Conservation (phyloP, 805 yeast species). For the Schwanniomyces yamadae region DNA sequence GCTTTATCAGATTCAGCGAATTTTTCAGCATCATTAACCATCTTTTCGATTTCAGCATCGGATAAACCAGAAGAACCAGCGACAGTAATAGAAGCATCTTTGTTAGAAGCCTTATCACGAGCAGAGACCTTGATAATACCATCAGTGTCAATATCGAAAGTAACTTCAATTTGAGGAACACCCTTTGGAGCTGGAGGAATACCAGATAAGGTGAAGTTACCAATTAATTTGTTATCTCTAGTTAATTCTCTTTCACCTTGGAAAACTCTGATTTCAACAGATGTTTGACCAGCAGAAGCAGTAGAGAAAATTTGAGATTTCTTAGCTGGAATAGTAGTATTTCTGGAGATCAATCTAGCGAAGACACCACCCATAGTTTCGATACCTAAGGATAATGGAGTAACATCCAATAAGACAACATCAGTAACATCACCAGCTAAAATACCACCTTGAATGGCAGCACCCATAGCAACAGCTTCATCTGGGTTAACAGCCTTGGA, state of each 20-base stretch:
- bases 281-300: slow-evolving; percentile 94
- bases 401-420: slow-evolving; percentile 84
- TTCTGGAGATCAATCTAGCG: slow-evolving; percentile 86
- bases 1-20: slow-evolving; percentile 86
- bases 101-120: slow-evolving; percentile 88
- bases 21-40: slow-evolving; percentile 90
- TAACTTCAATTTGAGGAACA: slow-evolving; percentile 91
- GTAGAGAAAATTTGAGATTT: slow-evolving; percentile 95
- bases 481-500: slow-evolving; percentile 93
- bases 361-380: slow-evolving; percentile 98
- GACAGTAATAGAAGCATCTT: slow-evolving; percentile 92
- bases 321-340: slow-evolving; percentile 96
- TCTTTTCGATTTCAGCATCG: slow-evolving; percentile 84
- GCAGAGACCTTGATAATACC: slow-evolving; percentile 96
- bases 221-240: slow-evolving; percentile 95
- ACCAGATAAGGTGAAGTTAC: slow-evolving; percentile 93
- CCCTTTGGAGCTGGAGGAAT: slow-evolving; percentile 96
- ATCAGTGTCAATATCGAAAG: slow-evolving; percentile 95
- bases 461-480: slow-evolving; percentile 94
- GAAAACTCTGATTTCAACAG: slow-evolving; percentile 96
- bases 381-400: slow-evolving; percentile 90
- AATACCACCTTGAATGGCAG: slow-evolving; percentile 97
- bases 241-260: slow-evolving; percentile 99
- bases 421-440: slow-evolving; percentile 93
- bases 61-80: slow-evolving; percentile 95